These are phyloP conservation scores for Hanseniaspora meyeri DNA, from an alignment of 805 yeast species.

Conservation along the genomic window DNA sequence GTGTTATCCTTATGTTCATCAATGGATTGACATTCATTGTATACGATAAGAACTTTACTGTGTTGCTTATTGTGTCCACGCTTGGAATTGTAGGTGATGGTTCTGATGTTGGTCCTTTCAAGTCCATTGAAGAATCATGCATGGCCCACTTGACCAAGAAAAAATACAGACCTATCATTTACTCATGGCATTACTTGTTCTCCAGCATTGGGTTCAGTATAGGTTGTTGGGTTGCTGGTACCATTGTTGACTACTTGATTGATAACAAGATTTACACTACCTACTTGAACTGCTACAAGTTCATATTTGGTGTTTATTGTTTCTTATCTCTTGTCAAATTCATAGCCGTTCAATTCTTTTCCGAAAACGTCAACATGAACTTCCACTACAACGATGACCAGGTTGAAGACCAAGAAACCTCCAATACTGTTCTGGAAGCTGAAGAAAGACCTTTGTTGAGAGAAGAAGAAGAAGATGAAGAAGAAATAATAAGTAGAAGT, in stretches of 20 bases:
- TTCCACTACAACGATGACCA: not conserved
- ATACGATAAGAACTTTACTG: constrained; percentile 35
- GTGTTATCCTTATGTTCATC: constrained; percentile 53
- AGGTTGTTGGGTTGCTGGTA: constrained; percentile 58
- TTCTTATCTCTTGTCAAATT: constrained; percentile 43
- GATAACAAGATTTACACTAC: constrained; percentile 27
- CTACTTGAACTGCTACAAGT: constrained; percentile 38
- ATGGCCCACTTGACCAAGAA: constrained; percentile 66
- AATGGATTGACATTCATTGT: constrained; percentile 58
- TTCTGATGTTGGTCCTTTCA: constrained; percentile 83
- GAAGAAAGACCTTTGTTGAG: not conserved
- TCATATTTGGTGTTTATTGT: constrained; percentile 46
- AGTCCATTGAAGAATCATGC: constrained; percentile 71
- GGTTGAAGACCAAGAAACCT: constrained; percentile 2
- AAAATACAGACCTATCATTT: constrained; percentile 54
- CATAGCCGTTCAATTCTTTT: constrained; percentile 37
- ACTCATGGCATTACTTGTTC: constrained; percentile 59
- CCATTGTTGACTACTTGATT: constrained; percentile 37
- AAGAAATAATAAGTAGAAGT: not conserved
- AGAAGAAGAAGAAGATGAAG: not conserved
- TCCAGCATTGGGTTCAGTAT: constrained; percentile 62
- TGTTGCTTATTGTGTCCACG: constrained; percentile 58
- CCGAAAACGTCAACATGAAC: constrained; percentile 41
- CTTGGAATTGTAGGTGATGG: constrained; percentile 81
- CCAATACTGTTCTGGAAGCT: not conserved